Evolutionary conservation across 2,329 filamentous ascomycete species (phyloP).

Genomic region (Sclerotinia borealis): DNA sequence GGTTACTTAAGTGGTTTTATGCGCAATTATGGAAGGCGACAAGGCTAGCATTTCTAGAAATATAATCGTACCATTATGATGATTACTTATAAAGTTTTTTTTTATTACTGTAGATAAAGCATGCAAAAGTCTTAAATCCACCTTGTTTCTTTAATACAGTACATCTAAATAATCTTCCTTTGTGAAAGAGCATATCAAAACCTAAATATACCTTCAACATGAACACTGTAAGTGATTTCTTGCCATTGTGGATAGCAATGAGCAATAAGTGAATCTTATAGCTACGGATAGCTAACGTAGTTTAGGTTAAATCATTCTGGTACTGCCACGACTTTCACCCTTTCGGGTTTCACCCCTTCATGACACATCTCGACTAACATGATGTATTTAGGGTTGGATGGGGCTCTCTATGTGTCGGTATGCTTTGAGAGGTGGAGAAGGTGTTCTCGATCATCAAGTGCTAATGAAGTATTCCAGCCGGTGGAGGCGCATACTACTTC

Average conservation of each 20-base stretch:
- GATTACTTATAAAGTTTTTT: background rate
- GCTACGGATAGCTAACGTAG: slow-evolving; percentile 16
- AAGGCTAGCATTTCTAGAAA: slow-evolving; percentile 3
- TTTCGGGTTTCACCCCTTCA: slow-evolving; percentile 10
- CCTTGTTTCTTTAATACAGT: background rate
- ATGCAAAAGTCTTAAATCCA: background rate
- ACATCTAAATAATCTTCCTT: background rate
- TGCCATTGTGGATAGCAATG: background rate
- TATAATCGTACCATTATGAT: slow-evolving; percentile 7
- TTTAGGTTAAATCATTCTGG: slow-evolving; percentile 62
- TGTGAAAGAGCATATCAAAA: background rate
- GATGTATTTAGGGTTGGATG: slow-evolving; percentile 67
- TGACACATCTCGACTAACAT: slow-evolving; percentile 20
- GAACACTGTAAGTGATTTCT: slow-evolving; percentile 46
- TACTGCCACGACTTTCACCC: slow-evolving; percentile 33
- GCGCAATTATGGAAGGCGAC: background rate
- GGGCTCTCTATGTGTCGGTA: slow-evolving; percentile 82
- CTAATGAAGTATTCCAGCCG: slow-evolving; percentile 48
- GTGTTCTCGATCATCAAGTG: slow-evolving; percentile 10
- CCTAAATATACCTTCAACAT: slow-evolving; percentile 32
- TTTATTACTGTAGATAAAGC: background rate
- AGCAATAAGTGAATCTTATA: background rate
- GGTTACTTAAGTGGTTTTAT: background rate
- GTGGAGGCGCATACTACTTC: slow-evolving; percentile 89
- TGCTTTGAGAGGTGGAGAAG: slow-evolving; percentile 27